Percentiles rank a stretch among this genome's conserved stretches.
Evolutionary conservation across 2,329 filamentous ascomycete genomes (phyloP).

Genomic region (Ceratocystiopsis brevicomis): DNA sequence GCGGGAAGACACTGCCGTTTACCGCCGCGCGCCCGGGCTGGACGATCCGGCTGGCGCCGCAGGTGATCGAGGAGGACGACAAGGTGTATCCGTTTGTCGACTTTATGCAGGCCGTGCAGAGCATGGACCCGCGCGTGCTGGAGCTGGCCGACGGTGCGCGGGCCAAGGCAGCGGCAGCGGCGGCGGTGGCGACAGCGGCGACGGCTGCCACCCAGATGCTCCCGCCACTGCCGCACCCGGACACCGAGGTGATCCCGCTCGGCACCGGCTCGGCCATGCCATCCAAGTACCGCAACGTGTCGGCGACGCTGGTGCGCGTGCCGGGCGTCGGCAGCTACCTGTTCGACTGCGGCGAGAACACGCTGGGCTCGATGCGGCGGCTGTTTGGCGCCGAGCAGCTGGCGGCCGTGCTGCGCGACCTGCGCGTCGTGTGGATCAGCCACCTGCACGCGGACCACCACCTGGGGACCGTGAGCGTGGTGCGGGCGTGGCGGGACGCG

Average conservation of each 20-base stretch:
- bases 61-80: conserved; percentile 25
- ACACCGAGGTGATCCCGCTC: conserved; percentile 69
- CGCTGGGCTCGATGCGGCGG: conserved; percentile 68
- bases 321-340: conserved; percentile 77
- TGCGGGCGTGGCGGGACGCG: conserved; percentile 59
- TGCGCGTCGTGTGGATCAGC: conserved; percentile 79
- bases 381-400: conserved; percentile 48
- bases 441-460: conserved; percentile 96
- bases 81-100: conserved; percentile 30
- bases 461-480: conserved; percentile 62
- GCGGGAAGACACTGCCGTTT: conserved; percentile 9
- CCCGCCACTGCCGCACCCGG: conserved; percentile 26
- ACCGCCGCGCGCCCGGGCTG: conserved; percentile 25
- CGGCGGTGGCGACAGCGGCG: conserved; percentile 27
- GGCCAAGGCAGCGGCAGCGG: conserved; percentile 27
- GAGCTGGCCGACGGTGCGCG: conserved; percentile 31
- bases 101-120: conserved; percentile 22
- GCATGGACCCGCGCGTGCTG: conserved; percentile 25
- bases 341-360: conserved; percentile 83
- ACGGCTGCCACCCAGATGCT: too few relatives aligned
- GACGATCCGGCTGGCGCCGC: conserved; percentile 28
- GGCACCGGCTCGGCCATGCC: conserved; percentile 83
- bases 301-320: conserved; percentile 65
- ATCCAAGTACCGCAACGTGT: conserved; percentile 91
- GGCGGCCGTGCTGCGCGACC: conserved; percentile 50